Evolutionary conservation across 495 filamentous ascomycete species (phyloP).

Genomic region (Penicillium pulvis): DNA sequence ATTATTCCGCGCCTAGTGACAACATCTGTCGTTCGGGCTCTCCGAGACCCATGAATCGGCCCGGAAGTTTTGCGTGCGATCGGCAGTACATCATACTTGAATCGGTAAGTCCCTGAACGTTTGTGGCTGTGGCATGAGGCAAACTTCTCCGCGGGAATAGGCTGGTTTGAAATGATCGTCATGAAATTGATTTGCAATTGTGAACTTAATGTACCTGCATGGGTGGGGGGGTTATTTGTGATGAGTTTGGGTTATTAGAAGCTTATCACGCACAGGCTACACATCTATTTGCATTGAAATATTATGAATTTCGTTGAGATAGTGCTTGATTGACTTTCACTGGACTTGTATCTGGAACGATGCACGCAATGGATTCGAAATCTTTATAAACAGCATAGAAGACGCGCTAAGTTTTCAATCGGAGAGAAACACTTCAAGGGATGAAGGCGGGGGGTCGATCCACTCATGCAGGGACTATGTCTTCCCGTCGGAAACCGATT

Average conservation of each 20-base stretch:
- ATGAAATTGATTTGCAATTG: background rate
- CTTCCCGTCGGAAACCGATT: background rate
- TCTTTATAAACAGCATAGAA: slow-evolving; percentile 28
- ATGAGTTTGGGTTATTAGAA: background rate
- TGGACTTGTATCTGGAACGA: slow-evolving; percentile 18
- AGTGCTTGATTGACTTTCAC: slow-evolving; percentile 4
- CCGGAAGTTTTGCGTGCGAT: background rate
- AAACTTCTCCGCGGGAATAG: background rate
- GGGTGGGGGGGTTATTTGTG: background rate
- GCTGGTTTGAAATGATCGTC: background rate
- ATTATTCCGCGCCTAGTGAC: background rate
- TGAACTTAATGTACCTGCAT: background rate
- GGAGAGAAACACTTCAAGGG: slow-evolving; percentile 6
- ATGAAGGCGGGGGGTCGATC: background rate
- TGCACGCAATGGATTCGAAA: slow-evolving; percentile 14
- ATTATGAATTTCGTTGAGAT: background rate
- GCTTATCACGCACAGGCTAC: too few species aligned
- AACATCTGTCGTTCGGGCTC: background rate
- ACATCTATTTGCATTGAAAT: background rate
- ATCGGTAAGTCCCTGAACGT: background rate
- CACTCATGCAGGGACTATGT: background rate
- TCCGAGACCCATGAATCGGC: background rate
- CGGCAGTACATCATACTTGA: background rate
- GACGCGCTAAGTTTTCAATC: slow-evolving; percentile 28
- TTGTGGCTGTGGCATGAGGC: background rate